Conservation (phyloP, 192 early-diverging fungal species). For the Coemansia sp. region DNA sequence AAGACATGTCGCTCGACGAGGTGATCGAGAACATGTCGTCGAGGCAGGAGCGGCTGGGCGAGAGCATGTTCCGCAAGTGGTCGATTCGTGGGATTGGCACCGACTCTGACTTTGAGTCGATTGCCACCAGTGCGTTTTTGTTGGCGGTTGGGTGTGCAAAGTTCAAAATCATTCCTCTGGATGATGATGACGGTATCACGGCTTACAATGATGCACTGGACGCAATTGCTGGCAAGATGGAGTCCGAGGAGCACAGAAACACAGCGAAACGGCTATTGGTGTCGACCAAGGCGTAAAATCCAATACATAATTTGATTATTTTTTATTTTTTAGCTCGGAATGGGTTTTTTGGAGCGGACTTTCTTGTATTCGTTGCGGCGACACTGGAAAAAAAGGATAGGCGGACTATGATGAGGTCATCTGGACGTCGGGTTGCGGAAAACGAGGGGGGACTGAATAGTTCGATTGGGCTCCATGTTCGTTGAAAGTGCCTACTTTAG, state of each 20-base stretch:
- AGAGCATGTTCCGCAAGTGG: slow-evolving; percentile 6
- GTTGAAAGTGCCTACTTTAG: too few species aligned
- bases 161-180: neutral
- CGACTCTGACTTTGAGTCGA: neutral
- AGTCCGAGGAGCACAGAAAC: neutral
- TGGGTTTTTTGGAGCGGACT: too few species aligned
- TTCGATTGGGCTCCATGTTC: too few species aligned
- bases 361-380: too few species aligned
- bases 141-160: neutral
- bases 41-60: neutral
- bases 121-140: slow-evolving; percentile 3
- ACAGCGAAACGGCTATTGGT: neutral
- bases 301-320: neutral
- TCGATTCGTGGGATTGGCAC: neutral
- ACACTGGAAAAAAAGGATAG: too few species aligned
- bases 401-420: too few species aligned
- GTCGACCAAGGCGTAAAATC: neutral
- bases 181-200: neutral
- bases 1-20: neutral
- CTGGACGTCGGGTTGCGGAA: too few species aligned
- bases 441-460: too few species aligned
- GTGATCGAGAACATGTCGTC: neutral
- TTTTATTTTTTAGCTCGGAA: too few species aligned
- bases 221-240: neutral
- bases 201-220: neutral